These are phyloP conservation scores for Akanthomyces lecanii DNA, from an alignment of 2,329 filamentous ascomycete species.

Conservation along the genomic window DNA sequence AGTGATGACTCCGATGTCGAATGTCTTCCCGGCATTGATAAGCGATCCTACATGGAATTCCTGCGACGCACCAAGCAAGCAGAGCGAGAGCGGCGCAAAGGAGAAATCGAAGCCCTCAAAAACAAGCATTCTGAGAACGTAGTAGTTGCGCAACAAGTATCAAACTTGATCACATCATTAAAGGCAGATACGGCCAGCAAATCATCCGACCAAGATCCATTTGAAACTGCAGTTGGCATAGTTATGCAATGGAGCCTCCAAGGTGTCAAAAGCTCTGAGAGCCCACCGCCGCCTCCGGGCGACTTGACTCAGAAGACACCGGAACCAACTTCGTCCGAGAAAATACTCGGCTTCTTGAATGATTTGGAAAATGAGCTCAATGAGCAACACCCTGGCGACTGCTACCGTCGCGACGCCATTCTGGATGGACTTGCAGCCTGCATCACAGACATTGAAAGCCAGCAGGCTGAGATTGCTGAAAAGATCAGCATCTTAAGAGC, in stretches of 20 bases:
- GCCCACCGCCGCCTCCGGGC: not conserved
- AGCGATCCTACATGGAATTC: not conserved
- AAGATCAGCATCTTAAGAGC: not conserved
- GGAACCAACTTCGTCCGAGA: not conserved
- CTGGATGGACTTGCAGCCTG: not conserved
- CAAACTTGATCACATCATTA: not conserved
- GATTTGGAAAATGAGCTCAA: not conserved
- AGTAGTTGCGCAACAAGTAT: not conserved
- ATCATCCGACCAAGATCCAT: no score
- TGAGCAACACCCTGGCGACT: not conserved
- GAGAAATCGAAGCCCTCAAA: not conserved
- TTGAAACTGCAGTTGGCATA: not conserved
- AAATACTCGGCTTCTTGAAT: not conserved
- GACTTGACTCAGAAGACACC: not conserved
- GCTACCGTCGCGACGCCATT: not conserved
- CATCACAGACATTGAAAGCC: not conserved
- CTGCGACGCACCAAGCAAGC: not conserved
- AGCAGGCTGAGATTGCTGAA: not conserved
- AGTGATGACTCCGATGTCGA: not conserved
- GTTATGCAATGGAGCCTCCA: not conserved
- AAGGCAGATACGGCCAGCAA: not conserved
- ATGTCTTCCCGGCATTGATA: not conserved
- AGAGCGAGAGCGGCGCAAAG: not conserved
- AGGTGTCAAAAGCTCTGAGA: no score
- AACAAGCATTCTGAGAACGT: not conserved